A percentile compares a stretch with the other conserved stretches of the same genome.
These are phyloP conservation scores for Vanilla planifolia DNA, from an alignment of 106 monocot genomes.

Conservation along the genomic window DNA sequence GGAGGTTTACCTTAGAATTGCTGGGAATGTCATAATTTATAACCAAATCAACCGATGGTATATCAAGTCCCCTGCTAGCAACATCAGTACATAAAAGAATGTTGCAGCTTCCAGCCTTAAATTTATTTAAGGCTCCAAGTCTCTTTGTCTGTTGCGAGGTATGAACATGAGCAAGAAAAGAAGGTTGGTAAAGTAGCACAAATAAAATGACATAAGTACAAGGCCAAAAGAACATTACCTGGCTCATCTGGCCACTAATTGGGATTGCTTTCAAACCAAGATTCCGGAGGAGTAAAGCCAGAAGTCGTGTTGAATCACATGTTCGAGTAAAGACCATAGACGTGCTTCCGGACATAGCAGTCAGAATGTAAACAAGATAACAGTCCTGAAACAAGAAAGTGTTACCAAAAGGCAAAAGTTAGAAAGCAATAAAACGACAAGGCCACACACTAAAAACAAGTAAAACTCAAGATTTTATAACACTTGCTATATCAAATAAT, in stretches of 20 bases:
- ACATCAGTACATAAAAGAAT: slow-evolving; percentile 88
- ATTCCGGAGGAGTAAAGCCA: slow-evolving; percentile 66
- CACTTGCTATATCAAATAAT: too few species aligned
- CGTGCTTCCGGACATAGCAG: slow-evolving; percentile 66
- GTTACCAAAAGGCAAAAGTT: too few species aligned
- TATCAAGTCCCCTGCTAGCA: slow-evolving; percentile 90
- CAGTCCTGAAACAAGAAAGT: slow-evolving; percentile 43
- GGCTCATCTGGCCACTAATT: slow-evolving; percentile 86
- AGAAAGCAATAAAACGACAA: too few species aligned
- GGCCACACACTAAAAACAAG: too few species aligned
- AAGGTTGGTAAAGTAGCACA: background rate
- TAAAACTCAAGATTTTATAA: too few species aligned
- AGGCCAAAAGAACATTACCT: slow-evolving; percentile 25
- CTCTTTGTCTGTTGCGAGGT: slow-evolving; percentile 55
- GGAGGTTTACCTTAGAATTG: slow-evolving; percentile 74
- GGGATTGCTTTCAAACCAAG: slow-evolving; percentile 86
- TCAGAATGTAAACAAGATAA: slow-evolving; percentile 82
- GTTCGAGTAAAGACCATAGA: slow-evolving; percentile 92
- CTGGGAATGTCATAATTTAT: slow-evolving; percentile 93
- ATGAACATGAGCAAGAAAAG: background rate
- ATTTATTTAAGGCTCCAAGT: slow-evolving; percentile 80
- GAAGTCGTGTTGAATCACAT: slow-evolving; percentile 67
- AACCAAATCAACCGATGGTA: slow-evolving; percentile 83
- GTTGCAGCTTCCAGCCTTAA: slow-evolving; percentile 82
- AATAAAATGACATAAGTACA: background rate